Conservation (phyloP, 306 rosid genomes). For the Casuarina equisetifolia region DNA sequence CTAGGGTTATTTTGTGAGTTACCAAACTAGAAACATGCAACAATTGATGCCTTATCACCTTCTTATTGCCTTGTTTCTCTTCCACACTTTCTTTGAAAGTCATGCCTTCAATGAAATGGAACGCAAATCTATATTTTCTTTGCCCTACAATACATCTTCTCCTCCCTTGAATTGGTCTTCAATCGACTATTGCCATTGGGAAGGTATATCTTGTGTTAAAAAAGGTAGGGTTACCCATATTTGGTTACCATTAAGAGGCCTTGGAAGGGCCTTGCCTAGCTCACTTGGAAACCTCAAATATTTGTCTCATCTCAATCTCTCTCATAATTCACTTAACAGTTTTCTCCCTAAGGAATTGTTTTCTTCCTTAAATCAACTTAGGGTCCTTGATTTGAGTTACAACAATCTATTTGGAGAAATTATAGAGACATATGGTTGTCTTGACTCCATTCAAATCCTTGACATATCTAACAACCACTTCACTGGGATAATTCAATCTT, state of each 20-base stretch:
- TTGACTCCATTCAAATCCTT: not conserved
- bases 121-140: too few species aligned
- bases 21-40: too few species aligned
- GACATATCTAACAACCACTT: constrained; percentile 21
- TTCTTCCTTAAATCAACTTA: not conserved
- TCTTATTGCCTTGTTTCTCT: too few species aligned
- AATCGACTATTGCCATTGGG: too few species aligned
- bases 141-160: too few species aligned
- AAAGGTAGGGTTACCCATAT: too few species aligned
- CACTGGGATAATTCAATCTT: too few species aligned
- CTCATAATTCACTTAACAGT: not conserved
- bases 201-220: too few species aligned
- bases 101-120: not conserved
- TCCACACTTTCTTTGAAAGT: not conserved
- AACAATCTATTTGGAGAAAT: not conserved
- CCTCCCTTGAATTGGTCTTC: too few species aligned
- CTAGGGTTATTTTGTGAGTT: too few species aligned
- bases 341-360: not conserved
- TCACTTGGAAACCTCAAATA: not conserved
- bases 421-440: not conserved
- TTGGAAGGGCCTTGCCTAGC: not conserved
- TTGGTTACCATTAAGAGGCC: too few species aligned
- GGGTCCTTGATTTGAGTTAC: constrained; percentile 18
- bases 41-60: too few species aligned
- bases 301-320: not conserved